Evolutionary conservation across 192 early-diverging fungal species (phyloP).

Genomic region (Coemansia guatemalensis): DNA sequence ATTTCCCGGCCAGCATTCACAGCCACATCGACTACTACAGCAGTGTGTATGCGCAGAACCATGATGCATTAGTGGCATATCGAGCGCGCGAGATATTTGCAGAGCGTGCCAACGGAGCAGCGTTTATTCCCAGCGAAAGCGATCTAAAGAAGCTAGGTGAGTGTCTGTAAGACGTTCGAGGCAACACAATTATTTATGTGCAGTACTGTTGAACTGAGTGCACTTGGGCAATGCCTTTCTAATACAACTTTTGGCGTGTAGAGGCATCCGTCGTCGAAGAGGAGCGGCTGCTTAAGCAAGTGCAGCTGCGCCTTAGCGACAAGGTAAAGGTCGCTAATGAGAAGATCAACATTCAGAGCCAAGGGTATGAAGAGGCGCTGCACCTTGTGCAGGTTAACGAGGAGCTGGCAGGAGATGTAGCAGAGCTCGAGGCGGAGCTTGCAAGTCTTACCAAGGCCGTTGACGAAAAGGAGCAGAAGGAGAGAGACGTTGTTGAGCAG

Average conservation of each 20-base stretch:
- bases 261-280: constrained; percentile 47
- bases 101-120: constrained; percentile 39
- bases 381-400: constrained; percentile 27
- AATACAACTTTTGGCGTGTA: background rate
- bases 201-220: too few relatives aligned
- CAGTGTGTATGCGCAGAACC: constrained; percentile 38
- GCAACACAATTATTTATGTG: too few relatives aligned
- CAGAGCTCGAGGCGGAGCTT: constrained; percentile 41
- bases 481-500: constrained; percentile 42
- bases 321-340: constrained; percentile 31
- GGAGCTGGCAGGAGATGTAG: constrained; percentile 23
- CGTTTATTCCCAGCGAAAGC: constrained; percentile 40
- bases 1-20: constrained; percentile 41
- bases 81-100: constrained; percentile 42
- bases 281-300: constrained; percentile 45
- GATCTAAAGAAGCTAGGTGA: constrained; percentile 47
- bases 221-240: too few relatives aligned
- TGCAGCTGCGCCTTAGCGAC: constrained; percentile 41
- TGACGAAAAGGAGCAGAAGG: constrained; percentile 43
- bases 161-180: background rate
- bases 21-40: constrained; percentile 38
- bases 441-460: constrained; percentile 18
- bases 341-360: constrained; percentile 34
- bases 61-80: constrained; percentile 33
- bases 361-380: constrained; percentile 29